Percentiles rank a stretch among this genome's conserved stretches.
phyloP scores from a whole-genome alignment of 306 rosid genomes.

The Mucuna pruriens region DNA sequence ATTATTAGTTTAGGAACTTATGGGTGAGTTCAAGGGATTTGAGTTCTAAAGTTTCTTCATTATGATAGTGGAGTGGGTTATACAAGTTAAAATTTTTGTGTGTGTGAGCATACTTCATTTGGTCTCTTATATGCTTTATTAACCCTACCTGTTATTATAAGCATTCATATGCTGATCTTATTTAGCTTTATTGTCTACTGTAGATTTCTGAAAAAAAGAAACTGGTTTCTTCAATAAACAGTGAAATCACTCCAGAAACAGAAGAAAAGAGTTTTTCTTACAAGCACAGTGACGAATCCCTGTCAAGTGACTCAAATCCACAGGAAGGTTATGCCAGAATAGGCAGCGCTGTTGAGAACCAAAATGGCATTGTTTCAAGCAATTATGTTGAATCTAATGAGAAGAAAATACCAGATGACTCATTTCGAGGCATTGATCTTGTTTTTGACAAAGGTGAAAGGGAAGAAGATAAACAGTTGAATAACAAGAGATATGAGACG shows the following conservation, averaged over 20 bases:
- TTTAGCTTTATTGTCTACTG: constrained; percentile 30
- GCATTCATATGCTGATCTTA: constrained; percentile 19
- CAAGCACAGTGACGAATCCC: constrained; percentile 43
- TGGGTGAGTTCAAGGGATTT: not conserved
- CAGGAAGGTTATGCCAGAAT: constrained; percentile 33
- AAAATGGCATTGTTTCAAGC: constrained; percentile 47
- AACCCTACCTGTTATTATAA: not conserved
- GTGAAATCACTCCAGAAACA: constrained; percentile 43
- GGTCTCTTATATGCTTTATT: not conserved
- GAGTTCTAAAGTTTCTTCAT: constrained; percentile 20
- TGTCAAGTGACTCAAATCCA: constrained; percentile 35
- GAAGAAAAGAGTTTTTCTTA: constrained; percentile 50
- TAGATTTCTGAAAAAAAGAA: constrained; percentile 92
- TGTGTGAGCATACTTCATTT: not conserved
- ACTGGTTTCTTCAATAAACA: constrained; percentile 62
- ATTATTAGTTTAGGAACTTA: not conserved
- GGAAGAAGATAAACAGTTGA: constrained; percentile 43
- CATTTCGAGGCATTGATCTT: constrained; percentile 34
- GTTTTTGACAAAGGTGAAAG: constrained; percentile 39
- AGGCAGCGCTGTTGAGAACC: constrained; percentile 40
- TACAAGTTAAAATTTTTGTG: constrained; percentile 24
- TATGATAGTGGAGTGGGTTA: constrained; percentile 13
- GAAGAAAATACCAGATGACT: constrained; percentile 49
- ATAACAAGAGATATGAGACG: constrained; percentile 39
- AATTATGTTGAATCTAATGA: constrained; percentile 41